These are phyloP conservation scores for Daedalea quercina DNA, from an alignment of 768 basidiomycete species.

Conservation along the genomic window DNA sequence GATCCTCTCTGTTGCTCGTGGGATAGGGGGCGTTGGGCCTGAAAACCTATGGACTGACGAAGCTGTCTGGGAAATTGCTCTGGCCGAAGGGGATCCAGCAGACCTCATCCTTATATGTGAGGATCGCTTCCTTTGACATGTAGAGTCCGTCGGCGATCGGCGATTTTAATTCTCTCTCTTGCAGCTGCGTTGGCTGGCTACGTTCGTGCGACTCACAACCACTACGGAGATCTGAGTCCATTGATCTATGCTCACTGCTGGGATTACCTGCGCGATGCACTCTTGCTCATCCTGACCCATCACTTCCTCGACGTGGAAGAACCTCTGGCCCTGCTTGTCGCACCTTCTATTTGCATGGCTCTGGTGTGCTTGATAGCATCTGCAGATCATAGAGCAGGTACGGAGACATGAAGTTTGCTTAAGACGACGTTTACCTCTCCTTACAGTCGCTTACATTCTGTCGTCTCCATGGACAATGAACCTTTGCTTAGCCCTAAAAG, in stretches of 20 bases:
- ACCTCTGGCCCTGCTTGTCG: slow-evolving; percentile 42
- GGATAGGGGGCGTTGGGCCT: background rate
- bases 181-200: slow-evolving; percentile 44
- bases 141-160: background rate
- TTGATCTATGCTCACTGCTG: slow-evolving; percentile 40
- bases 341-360: slow-evolving; percentile 44
- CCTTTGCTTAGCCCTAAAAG: slow-evolving; percentile 32
- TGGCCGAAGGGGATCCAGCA: slow-evolving; percentile 15
- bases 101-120: slow-evolving; percentile 38
- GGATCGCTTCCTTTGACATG: slow-evolving; percentile 10
- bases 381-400: background rate
- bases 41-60: slow-evolving; percentile 22
- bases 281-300: slow-evolving; percentile 41
- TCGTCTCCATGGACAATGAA: slow-evolving; percentile 47
- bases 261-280: slow-evolving; percentile 43
- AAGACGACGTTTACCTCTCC: background rate
- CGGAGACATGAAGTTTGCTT: background rate
- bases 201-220: slow-evolving; percentile 23
- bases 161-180: background rate
- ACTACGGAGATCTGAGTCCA: slow-evolving; percentile 26
- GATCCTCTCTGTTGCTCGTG: slow-evolving; percentile 25
- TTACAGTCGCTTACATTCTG: slow-evolving; percentile 11
- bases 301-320: slow-evolving; percentile 41
- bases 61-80: slow-evolving; percentile 31
- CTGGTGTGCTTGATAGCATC: slow-evolving; percentile 17